These are phyloP conservation scores for Hypoxylon sp. DNA, from an alignment of 2,329 filamentous ascomycete species.

Conservation along the genomic window DNA sequence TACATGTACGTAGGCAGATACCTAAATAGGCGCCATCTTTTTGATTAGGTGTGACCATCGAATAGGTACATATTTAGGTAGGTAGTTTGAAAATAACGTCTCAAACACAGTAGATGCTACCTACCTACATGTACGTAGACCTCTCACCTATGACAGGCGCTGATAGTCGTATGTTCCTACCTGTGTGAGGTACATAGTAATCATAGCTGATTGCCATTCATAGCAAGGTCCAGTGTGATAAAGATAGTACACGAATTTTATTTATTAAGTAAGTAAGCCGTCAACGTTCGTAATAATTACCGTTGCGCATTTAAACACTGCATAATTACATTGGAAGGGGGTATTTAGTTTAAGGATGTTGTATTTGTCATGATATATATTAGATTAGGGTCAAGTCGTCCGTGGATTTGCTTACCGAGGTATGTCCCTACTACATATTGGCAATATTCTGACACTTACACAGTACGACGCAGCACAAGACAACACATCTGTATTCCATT, in stretches of 20 bases:
- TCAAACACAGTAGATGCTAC: background rate
- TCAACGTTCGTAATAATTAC: background rate
- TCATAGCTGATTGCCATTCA: slow-evolving; percentile 1
- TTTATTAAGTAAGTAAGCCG: background rate
- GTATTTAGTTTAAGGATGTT: background rate
- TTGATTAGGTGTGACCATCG: slow-evolving; percentile 17
- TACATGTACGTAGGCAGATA: slow-evolving; percentile 5
- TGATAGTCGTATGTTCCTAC: background rate
- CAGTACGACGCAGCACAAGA: slow-evolving; percentile 35
- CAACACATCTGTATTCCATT: slow-evolving; percentile 40
- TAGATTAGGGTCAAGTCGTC: slow-evolving; percentile 12
- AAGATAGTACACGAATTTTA: background rate
- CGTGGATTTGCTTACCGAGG: background rate
- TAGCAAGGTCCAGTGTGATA: background rate
- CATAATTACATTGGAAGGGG: background rate
- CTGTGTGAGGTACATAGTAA: background rate
- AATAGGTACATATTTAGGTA: background rate
- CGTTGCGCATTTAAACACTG: background rate
- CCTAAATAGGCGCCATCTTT: slow-evolving; percentile 5
- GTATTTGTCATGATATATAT: slow-evolving; percentile 10
- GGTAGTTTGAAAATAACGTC: slow-evolving; percentile 9
- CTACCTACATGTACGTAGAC: slow-evolving; percentile 12
- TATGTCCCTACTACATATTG: background rate
- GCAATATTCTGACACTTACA: slow-evolving; percentile 21
- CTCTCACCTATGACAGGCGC: slow-evolving; percentile 5